phyloP scores from a whole-genome alignment of 1,139 yeast species.

The Candida dubliniensis region DNA sequence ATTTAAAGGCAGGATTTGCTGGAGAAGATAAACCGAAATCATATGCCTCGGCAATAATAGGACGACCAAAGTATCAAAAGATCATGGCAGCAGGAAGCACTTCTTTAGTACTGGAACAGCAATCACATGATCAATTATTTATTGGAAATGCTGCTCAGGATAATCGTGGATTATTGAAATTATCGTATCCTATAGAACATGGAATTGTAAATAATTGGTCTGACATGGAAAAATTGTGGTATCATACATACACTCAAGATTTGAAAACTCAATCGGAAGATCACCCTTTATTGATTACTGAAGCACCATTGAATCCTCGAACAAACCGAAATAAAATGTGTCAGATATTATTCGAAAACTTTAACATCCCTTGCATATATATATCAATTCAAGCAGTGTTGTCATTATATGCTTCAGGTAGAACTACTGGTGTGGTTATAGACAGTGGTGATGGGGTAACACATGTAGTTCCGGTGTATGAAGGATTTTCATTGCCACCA shows the following conservation, averaged over 20 bases:
- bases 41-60: constrained; percentile 56
- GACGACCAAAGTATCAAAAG: constrained; percentile 79
- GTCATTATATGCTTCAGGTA: constrained; percentile 82
- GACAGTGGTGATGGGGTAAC: constrained; percentile 94
- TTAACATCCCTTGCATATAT: constrained; percentile 85
- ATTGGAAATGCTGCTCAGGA: constrained; percentile 76
- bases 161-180: constrained; percentile 68
- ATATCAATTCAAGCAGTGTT: constrained; percentile 81
- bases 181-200: constrained; percentile 74
- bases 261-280: constrained; percentile 53
- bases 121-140: constrained; percentile 42
- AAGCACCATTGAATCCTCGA: constrained; percentile 82
- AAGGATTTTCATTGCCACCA: constrained; percentile 78
- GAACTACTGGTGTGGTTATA: constrained; percentile 86
- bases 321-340: constrained; percentile 71
- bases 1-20: constrained; percentile 87
- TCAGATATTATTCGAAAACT: constrained; percentile 78
- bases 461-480: constrained; percentile 85
- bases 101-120: constrained; percentile 42
- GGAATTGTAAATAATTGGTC: constrained; percentile 86
- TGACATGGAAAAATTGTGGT: constrained; percentile 81
- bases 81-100: constrained; percentile 66
- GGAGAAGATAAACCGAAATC: constrained; percentile 82
- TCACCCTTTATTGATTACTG: constrained; percentile 73
- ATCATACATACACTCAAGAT: constrained; percentile 58